These are phyloP conservation scores for Triadica sebifera DNA, from an alignment of 345 rosid species.

Conservation along the genomic window DNA sequence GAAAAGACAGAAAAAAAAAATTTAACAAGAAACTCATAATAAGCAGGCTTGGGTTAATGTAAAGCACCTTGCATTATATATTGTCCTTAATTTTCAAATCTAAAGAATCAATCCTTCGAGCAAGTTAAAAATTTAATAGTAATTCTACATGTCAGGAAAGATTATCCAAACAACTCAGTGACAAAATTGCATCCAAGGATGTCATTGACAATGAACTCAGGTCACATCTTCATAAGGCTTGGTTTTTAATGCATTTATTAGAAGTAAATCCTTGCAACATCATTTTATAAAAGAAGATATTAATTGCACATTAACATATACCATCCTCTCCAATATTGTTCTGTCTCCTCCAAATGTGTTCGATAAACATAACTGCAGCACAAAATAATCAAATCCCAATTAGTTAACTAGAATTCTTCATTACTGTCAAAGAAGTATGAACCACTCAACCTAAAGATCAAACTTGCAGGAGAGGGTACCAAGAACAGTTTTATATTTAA, in stretches of 20 bases:
- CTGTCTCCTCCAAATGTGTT: conserved; percentile 71
- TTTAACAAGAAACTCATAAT: too few species aligned
- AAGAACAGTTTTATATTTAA: background rate
- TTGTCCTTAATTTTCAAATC: background rate
- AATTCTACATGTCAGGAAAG: background rate
- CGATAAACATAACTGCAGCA: conserved; percentile 71
- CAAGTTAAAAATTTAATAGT: background rate
- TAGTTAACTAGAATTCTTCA: background rate
- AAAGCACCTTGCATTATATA: background rate
- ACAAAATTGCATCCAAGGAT: background rate
- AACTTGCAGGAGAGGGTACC: background rate
- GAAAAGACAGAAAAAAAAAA: too few species aligned
- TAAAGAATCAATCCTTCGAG: background rate
- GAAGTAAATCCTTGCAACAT: background rate
- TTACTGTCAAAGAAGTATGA: background rate
- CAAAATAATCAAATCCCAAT: conserved; percentile 22
- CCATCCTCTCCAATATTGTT: conserved; percentile 98
- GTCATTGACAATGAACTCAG: background rate
- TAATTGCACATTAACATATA: conserved; percentile 29
- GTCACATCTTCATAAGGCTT: background rate
- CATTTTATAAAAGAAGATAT: background rate
- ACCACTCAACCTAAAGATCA: background rate
- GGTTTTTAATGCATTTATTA: background rate
- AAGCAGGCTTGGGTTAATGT: background rate
- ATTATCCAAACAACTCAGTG: background rate